phyloP scores from a whole-genome alignment of 306 rosid species.

The Castanea sativa region DNA sequence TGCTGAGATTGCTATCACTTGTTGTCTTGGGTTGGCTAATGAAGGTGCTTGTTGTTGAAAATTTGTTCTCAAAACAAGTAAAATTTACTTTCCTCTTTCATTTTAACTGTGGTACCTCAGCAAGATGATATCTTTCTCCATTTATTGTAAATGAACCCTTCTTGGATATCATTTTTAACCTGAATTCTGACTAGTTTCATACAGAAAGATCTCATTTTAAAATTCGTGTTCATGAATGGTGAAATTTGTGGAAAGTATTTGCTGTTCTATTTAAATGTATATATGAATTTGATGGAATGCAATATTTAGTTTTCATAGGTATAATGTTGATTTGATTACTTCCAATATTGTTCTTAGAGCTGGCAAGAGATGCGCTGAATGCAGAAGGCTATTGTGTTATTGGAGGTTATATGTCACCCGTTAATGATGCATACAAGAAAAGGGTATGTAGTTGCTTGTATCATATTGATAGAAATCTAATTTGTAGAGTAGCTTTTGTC shows the following conservation, averaged over 20 bases:
- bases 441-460: conserved; percentile 41
- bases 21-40: not conserved
- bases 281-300: not conserved
- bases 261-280: not conserved
- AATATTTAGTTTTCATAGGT: not conserved
- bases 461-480: not conserved
- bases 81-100: not conserved
- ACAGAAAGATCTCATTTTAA: not conserved
- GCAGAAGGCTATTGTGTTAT: conserved; percentile 69
- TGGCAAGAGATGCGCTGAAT: conserved; percentile 77
- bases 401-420: conserved; percentile 94
- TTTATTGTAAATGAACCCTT: not conserved
- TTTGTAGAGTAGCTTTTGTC: conserved; percentile 1
- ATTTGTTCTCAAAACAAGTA: not conserved
- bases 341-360: conserved; percentile 44
- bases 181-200: not conserved
- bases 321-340: not conserved
- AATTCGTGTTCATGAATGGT: not conserved
- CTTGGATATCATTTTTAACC: not conserved
- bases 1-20: not conserved
- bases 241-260: not conserved
- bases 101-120: not conserved
- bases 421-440: conserved; percentile 91
- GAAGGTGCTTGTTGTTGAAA: not conserved
- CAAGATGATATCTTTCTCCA: not conserved